phyloP scores from a whole-genome alignment of 352 stramenopile genomes.

The Phytophthora foliorum region DNA sequence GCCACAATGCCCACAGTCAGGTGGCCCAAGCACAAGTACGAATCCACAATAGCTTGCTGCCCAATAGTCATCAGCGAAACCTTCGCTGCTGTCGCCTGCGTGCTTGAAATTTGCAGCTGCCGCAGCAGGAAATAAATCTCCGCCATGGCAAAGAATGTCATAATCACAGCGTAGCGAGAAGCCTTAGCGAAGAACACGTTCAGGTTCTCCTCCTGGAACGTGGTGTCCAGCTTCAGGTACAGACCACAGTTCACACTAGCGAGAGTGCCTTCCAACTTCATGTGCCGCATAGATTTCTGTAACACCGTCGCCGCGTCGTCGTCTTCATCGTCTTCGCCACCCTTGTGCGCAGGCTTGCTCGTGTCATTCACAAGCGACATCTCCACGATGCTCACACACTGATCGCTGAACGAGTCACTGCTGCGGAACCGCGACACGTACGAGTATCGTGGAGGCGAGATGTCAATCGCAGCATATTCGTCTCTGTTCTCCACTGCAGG shows the following conservation, averaged over 20 bases:
- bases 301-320: constrained; percentile 47
- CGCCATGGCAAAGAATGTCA: constrained; percentile 87
- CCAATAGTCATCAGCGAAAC: constrained; percentile 88
- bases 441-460: constrained; percentile 84
- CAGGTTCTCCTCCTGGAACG: constrained; percentile 87
- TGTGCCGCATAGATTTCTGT: constrained; percentile 52
- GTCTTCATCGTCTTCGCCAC: constrained; percentile 37
- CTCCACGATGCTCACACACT: constrained; percentile 87
- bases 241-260: constrained; percentile 84
- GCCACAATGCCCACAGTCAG: constrained; percentile 95
- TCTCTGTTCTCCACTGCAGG: constrained; percentile 67
- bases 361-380: constrained; percentile 68
- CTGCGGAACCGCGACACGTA: constrained; percentile 84
- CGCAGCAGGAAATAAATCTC: constrained; percentile 90
- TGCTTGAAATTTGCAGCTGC: constrained; percentile 88
- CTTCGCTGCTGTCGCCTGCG: constrained; percentile 85
- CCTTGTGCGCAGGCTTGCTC: constrained; percentile 18
- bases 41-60: constrained; percentile 92
- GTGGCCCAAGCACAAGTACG: constrained; percentile 96
- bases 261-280: constrained; percentile 68
- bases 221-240: constrained; percentile 79
- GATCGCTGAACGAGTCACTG: constrained; percentile 85
- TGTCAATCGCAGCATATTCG: constrained; percentile 76
- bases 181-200: constrained; percentile 87
- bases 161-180: constrained; percentile 81